Evolutionary conservation across 2,329 filamentous ascomycete genomes (phyloP).

Genomic region (Ascochyta viciae-villosae): DNA sequence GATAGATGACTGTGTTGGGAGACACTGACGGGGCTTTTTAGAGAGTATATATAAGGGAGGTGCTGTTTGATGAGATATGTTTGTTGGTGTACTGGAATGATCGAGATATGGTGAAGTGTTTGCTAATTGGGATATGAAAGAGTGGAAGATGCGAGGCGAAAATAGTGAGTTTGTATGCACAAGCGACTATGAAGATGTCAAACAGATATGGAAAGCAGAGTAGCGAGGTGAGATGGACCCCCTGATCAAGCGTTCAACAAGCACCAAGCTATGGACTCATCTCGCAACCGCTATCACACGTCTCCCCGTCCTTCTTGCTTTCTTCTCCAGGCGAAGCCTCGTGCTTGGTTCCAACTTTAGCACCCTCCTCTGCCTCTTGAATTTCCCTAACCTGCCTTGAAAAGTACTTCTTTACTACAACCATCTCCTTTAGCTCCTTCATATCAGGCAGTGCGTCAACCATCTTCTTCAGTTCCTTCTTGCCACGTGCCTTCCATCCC

Average conservation of each 20-base stretch:
- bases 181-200: too few species aligned
- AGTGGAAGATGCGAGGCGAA: not conserved
- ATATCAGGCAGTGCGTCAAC: not conserved
- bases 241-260: not conserved
- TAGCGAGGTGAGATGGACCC: too few species aligned
- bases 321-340: not conserved
- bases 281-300: not conserved
- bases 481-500: not conserved
- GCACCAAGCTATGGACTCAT: not conserved
- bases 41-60: not conserved
- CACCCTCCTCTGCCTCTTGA: not conserved
- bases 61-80: not conserved
- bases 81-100: not conserved
- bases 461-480: not conserved
- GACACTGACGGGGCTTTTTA: not conserved
- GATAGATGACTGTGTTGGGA: not conserved
- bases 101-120: not conserved
- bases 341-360: too few species aligned
- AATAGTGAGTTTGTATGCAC: not conserved
- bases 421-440: not conserved
- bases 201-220: too few species aligned
- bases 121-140: not conserved
- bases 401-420: constrained; percentile 1
- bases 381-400: not conserved
- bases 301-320: not conserved